Evolutionary conservation across 1,284 basidiomycete genomes (phyloP), one percentile per base, ranked within the genome.

Genomic region (Microbotryomycetes sp.): DNA sequence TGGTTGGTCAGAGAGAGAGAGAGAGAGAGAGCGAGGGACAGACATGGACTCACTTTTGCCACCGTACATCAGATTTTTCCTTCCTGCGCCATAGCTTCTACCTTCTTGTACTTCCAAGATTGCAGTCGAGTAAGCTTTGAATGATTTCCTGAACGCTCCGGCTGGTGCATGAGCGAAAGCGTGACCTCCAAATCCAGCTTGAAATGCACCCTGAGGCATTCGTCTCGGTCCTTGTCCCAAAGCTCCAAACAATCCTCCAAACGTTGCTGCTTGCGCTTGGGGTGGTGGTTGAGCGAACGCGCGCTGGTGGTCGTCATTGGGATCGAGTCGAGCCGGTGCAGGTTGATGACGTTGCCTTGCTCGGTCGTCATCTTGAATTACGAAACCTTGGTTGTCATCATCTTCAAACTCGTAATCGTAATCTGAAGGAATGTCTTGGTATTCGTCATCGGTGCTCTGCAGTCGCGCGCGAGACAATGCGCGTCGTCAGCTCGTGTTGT

Each of bases 11-110:
- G 23, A 25, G 4, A 3, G 29, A 42, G 26, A 54, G n/a, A 46
- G 3, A n/a, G n/a, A n/a, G n/a, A n/a, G n/a, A n/a, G n/a, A n/a
- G n/a, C n/a, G n/a, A n/a, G n/a, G n/a, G n/a, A n/a, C n/a, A n/a
- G n/a, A n/a, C n/a, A n/a, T 12, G 19, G 36, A 83, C 90, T 76
- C 77, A 97, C 93, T 92, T 81, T 98, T 98, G 73, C 96, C 96
- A 70, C 96, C 96, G 72, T 96, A 91, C 71, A 89, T 89, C 57
- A 97, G 79, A 74, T 96, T 81, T 88, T 67, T 69, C 50, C 67
- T 28, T 6, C 61, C 64, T 2, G 56, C 63, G 15, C 53, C 52
- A 29, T 65, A 64, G 26, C 65, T 65, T 49, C 72, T 63, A 23
- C 72, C 72, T 54, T 71, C 64, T 54, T 68, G 68, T 30, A 73